Base-by-base conservation (phyloP, 441 rosid genomes). In the Eutrema salsugineum region DNA sequence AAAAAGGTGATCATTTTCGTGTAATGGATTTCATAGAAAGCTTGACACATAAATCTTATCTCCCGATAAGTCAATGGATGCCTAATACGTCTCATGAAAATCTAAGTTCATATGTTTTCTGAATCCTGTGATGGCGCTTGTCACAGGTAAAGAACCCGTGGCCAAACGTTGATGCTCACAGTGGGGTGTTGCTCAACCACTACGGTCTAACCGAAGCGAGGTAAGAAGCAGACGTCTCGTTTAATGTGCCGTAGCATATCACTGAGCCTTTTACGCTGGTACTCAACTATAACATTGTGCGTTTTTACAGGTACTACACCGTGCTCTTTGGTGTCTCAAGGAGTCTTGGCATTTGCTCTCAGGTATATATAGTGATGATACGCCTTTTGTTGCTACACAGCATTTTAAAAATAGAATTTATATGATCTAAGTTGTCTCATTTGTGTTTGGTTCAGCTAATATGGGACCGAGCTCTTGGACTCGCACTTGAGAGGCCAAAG, bases 131-230 rank as follows among this genome's bases (percentile, higher is more conserved):
- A 60, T 68, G 51, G 19, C 27, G 19, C 27, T 76, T 33, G 63
- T 68, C 79, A 71, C 19, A 93, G 98, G 98, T 93, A 33, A 93
- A 91, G 79, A 93, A 89, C 80, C 96, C 98, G 6, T 93, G 98
- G 98, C 98, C 97, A 24, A 88, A 91, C 83, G 98, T 93, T 61
- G 98, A 93, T 83, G 97, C 98, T 54, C 96, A 93, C 79, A 91
- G 98, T 72, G 98, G 97, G 53, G 97, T 91, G 57, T 72, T 93
- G 77, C 91, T 93, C 80, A 93, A 87, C 81, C 65, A 93, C 67
- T 93, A 77, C 64, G 98, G 98, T 70, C 79, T 93, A 68, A 89
- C 94, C 12, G 96, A 93, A 84, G 98, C 98, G 49, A 87, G 96
- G 98, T 92, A 83, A 44, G 59, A 66, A 38, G 4, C 60, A 35